Conservation (phyloP, 2,329 filamentous ascomycete species). For the Trichocomaceae sp. region DNA sequence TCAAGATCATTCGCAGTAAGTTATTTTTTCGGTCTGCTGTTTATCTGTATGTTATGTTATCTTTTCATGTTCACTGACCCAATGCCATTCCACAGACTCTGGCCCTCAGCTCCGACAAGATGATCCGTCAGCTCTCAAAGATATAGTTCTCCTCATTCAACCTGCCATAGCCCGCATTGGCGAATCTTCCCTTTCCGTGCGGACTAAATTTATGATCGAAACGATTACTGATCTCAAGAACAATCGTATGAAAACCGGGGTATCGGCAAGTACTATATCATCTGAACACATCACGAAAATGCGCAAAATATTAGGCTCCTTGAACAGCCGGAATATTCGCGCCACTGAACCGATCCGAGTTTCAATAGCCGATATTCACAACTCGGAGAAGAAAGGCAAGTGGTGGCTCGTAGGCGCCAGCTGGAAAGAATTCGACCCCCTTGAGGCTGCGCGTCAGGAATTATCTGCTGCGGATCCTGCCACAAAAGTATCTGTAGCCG, state of each 20-base stretch:
- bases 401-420: slow-evolving; percentile 99
- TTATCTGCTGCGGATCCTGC: slow-evolving; percentile 12
- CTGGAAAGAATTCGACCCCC: slow-evolving; percentile 51
- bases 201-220: slow-evolving; percentile 96
- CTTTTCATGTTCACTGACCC: not conserved
- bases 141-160: slow-evolving; percentile 75
- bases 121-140: slow-evolving; percentile 79
- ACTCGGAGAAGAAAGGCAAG: slow-evolving; percentile 81
- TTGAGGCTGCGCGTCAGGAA: slow-evolving; percentile 31
- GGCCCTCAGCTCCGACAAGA: slow-evolving; percentile 81
- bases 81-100: slow-evolving; percentile 42
- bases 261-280: slow-evolving; percentile 62
- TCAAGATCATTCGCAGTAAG: slow-evolving; percentile 69
- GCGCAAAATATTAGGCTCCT: slow-evolving; percentile 75
- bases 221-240: slow-evolving; percentile 92
- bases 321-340: slow-evolving; percentile 63
- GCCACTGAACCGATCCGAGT: slow-evolving; percentile 76
- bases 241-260: slow-evolving; percentile 75
- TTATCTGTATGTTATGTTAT: slow-evolving; percentile 10
- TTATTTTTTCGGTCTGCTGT: not conserved
- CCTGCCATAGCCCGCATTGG: slow-evolving; percentile 62
- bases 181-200: slow-evolving; percentile 66
- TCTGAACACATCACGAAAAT: slow-evolving; percentile 81
- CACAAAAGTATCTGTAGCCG: slow-evolving; percentile 10
- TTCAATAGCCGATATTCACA: slow-evolving; percentile 71